Base-by-base conservation (phyloP, 2,329 filamentous ascomycete genomes). In the Malbranchea zuffiana region DNA sequence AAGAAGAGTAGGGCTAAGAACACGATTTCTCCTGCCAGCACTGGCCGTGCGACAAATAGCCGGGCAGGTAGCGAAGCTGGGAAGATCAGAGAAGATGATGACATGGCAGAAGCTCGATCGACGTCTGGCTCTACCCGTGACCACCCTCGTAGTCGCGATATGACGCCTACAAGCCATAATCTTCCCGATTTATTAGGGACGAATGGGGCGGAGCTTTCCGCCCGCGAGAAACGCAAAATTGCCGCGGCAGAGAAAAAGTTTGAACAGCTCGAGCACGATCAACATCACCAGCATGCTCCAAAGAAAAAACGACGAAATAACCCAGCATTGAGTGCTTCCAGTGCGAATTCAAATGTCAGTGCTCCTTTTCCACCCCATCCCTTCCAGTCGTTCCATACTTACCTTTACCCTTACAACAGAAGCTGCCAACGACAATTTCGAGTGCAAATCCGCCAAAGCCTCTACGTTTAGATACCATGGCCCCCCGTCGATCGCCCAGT, bases 171-270 rank as follows among this genome's bases (percentile, higher is more conserved):
- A 32, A 64, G 64, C 7, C 67, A 68, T 44, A 68, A 66, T 40
- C 67, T 63, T 5, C 56, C 62, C 18, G 67, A 66, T 39, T 40
- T 46, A 1, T 47, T 67, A 27, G 53, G 63, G 18, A 47, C 55
- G 3, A 42, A 60, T 34, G 59, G 64, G 7, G 53, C 64, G 2
- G 74, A 74, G 44, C 61, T 78, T 43, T 78, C 75, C 2, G 74
- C 72, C 43, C 67, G 75, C 4, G 75, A 79, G 47, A 68, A 68
- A 48, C 70, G 74, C 41, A 79, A 79, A 54, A 65, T 79, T 31
- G 71, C 73, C 37, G 72, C 74, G 38, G 70, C 72, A 27, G 74
- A 78, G 48, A 72, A 72, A 45, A 68, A 77, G 41, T 78, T 78
- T 44, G 68, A 74, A 44, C 68, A 74, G 47, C 61, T 75, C 44